Evolutionary conservation across 208 protist genomes (phyloP).

Genomic region (Leishmania gerbilli): DNA sequence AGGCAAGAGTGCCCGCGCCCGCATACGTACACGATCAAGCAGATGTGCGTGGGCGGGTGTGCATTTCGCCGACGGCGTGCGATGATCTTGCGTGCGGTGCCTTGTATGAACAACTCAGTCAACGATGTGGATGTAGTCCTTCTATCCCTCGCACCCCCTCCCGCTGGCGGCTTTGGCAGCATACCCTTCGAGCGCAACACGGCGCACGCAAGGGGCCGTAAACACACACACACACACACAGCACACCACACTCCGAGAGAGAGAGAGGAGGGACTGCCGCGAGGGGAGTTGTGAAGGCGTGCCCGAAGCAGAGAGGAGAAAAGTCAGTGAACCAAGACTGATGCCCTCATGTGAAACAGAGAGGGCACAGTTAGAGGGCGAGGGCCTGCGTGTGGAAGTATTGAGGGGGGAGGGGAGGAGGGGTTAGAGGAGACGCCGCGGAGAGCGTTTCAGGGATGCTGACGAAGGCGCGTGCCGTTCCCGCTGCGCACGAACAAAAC

Average conservation of each 20-base stretch:
- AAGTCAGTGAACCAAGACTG: neutral
- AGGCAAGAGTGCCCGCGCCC: neutral
- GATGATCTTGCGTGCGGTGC: neutral
- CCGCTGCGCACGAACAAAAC: neutral
- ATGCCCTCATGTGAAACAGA: neutral
- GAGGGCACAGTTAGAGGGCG: neutral
- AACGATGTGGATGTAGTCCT: neutral
- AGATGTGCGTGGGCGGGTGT: neutral
- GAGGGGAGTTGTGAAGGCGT: neutral
- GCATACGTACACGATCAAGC: too few species aligned
- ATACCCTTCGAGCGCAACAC: neutral
- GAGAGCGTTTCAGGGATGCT: neutral
- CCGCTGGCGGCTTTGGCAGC: neutral
- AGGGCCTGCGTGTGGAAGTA: neutral
- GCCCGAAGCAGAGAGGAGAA: neutral
- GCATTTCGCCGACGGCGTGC: neutral
- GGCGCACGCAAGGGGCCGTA: neutral
- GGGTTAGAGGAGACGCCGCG: neutral
- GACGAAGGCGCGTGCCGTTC: neutral
- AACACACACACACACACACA: neutral
- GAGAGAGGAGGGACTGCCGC: neutral
- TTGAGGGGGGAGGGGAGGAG: neutral
- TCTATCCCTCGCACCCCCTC: neutral
- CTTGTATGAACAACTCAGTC: neutral
- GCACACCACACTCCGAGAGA: neutral